Percentiles rank a stretch among this genome's conserved stretches.
Conservation (phyloP, 192 early-diverging fungal genomes). For the Gigaspora rosea region DNA sequence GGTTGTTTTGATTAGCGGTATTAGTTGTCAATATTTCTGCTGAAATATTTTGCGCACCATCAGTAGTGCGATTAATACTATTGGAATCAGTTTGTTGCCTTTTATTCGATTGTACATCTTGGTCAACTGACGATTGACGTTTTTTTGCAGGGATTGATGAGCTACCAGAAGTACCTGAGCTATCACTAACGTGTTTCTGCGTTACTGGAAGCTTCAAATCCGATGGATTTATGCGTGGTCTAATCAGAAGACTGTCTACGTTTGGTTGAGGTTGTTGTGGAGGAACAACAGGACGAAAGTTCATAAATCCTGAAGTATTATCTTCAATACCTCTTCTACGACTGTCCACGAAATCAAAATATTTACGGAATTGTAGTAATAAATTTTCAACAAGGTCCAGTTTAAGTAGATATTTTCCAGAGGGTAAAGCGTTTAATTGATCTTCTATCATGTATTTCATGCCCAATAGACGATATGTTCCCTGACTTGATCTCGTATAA, state of each 20-base stretch:
- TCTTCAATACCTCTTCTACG: background rate
- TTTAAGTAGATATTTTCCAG: background rate
- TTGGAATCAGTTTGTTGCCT: background rate
- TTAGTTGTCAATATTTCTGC: background rate
- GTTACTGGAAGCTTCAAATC: background rate
- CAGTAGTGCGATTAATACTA: background rate
- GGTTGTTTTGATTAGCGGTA: background rate
- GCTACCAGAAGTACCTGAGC: background rate
- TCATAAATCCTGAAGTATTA: background rate
- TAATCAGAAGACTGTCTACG: background rate
- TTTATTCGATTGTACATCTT: background rate
- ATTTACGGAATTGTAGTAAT: slow-evolving; percentile 9
- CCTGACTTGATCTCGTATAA: slow-evolving; percentile 7
- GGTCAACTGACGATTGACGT: background rate
- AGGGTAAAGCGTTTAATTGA: slow-evolving; percentile 11
- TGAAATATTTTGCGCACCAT: background rate
- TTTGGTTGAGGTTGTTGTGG: background rate
- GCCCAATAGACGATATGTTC: background rate
- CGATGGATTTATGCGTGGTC: background rate
- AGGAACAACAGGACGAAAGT: background rate
- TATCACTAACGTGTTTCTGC: background rate
- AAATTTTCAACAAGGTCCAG: slow-evolving; percentile 4
- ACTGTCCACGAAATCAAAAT: slow-evolving; percentile 1
- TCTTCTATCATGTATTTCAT: slow-evolving; percentile 27
- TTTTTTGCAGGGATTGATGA: background rate